Conservation (phyloP, 495 filamentous ascomycete species). For the Gamarada debralockiae region DNA sequence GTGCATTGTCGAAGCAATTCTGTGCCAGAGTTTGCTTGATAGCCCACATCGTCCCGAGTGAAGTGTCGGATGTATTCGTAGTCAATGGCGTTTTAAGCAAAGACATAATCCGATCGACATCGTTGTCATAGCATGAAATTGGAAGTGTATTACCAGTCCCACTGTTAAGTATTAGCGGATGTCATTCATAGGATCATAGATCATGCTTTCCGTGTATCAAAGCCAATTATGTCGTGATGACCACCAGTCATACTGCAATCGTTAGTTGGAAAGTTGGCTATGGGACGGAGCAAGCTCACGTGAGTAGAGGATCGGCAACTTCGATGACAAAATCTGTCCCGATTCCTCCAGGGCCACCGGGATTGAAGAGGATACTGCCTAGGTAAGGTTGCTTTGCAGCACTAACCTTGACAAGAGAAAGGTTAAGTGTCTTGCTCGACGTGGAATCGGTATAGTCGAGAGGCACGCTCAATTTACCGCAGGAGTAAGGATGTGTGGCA, state of each 20-base stretch:
- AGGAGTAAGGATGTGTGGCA: too few species aligned
- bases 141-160: constrained; percentile 35
- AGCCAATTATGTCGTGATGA: constrained; percentile 35
- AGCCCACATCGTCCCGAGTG: constrained; percentile 24
- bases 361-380: constrained; percentile 42
- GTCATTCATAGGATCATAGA: background rate
- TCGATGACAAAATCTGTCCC: constrained; percentile 23
- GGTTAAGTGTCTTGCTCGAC: constrained; percentile 29
- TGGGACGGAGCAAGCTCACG: background rate
- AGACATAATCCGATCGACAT: background rate
- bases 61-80: constrained; percentile 21
- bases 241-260: constrained; percentile 31
- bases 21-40: constrained; percentile 30
- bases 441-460: constrained; percentile 36
- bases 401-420: constrained; percentile 31
- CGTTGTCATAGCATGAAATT: constrained; percentile 31
- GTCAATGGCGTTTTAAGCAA: constrained; percentile 1
- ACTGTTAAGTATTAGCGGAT: constrained; percentile 11
- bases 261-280: background rate
- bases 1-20: constrained; percentile 41
- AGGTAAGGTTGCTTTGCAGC: constrained; percentile 29
- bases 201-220: constrained; percentile 35
- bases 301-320: constrained; percentile 12
- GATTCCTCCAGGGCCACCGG: constrained; percentile 37
- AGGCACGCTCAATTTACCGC: constrained; percentile 36